Base-by-base conservation (phyloP, 176 grass and related monocot genomes). In the Carex parvula region DNA sequence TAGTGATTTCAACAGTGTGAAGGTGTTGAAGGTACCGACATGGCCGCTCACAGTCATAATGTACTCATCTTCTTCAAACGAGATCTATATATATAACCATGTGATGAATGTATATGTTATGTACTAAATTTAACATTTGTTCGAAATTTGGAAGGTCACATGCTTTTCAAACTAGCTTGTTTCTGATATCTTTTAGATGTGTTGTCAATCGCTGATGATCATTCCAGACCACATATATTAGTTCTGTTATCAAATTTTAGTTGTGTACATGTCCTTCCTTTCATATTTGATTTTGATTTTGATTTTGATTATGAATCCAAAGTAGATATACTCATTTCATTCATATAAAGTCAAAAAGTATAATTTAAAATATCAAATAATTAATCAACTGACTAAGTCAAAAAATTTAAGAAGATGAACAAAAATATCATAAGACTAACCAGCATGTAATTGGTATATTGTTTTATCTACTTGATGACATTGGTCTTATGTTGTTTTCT, bases 51-150 rank as follows among this genome's bases (percentile, higher is more conserved):
- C 80, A 73, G 58, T 9, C 4, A 80, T 86, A 42, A 91, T 76
- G 87, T 84, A 18, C 73, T 94, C 92, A 21, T 60, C 82, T 53
- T 76, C 61, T 55, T 46, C 32, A 67, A 89, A 71, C 26, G 83
- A 76, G 22, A 91, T 81, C 86, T 92, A 60, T 55, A 69, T 14
- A 26, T 6, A 64, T 12, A 24, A 18, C n/a, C 6, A 72, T 72
- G 46, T 21, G 9, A 12, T 50, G 2, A 10, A 50, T 8, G 5
- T 17, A 33, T 33, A 17, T 70, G 7, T 70, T 37, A n/a, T 70
- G 0, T 42, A 18, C 16, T 18, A 67, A 35, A 35, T 30, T 69
- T n/a, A 8, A 17, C 16, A 18, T 68, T 68, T 17, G 14, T 37
- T 68, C 18, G 32, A 68, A 68, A 39, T 35, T 37, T 16, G 20